Evolutionary conservation across 441 rosid species (phyloP), one percentile per base, ranked within the genome.

Genomic region (Gossypium schwendimanii): DNA sequence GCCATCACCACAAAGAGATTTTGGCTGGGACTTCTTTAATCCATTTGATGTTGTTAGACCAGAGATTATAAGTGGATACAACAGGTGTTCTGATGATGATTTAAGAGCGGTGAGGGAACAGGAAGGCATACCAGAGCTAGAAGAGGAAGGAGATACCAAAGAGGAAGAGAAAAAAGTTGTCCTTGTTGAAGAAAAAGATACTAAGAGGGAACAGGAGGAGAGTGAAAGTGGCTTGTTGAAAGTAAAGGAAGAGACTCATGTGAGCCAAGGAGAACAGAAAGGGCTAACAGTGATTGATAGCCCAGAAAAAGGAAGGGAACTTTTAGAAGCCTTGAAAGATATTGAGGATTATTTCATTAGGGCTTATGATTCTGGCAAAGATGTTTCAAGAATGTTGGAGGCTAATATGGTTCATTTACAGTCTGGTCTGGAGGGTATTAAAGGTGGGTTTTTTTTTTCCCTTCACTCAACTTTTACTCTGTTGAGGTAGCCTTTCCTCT

Each of bases 91-190:
- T 63, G 90, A 89, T 53, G 90, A 87, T 73, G 89, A 89, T 50
- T 69, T 88, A 70, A 88, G 80, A 75, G 84, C 69, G 33, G 91
- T 88, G 75, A 85, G 92, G 70, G 88, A 88, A 71, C 75, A 88
- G 73, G 92, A 89, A 81, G 92, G 95, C 76, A 88, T 89, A 44
- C 95, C 95, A 3, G 92, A 89, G 73, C 81, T 89, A 15, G 94
- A 89, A 73, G 94, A 87, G 70, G 95, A 80, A 68, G 86, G 57
- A 17, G 78, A 76, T 18, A n/a, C 53, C 21, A 63, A 79, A 68
- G 80, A 73, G 71, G 70, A 67, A 63, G 82, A 75, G 55, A 57
- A 79, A 63, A 73, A 77, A 54, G 79, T 63, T 59, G 75, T 75
- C 62, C 62, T 67, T 45, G 77, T 70, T 79, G 85, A 78, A 28